Evolutionary conservation across 179 eudicot species (phyloP), one percentile per base, ranked within the genome.

Genomic region (Silene noctiflora): DNA sequence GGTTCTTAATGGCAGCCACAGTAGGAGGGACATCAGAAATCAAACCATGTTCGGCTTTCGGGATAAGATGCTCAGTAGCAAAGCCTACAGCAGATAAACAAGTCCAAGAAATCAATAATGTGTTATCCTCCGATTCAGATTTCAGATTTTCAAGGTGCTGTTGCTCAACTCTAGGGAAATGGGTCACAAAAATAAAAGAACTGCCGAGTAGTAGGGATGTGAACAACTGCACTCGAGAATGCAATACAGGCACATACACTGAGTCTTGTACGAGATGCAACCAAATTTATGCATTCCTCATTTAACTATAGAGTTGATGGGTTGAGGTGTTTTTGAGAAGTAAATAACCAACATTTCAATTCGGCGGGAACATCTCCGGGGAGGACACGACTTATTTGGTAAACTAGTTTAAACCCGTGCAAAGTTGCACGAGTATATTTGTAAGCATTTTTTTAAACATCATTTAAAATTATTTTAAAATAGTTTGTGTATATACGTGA

Each of bases 1-100:
- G 87, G 31, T 82, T 85, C 79, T 85, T 88, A 14, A 86, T 81
- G 73, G 96, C 93, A 20, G 89, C 85, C 71, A 86, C 81, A 13
- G 96, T 91, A 65, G 96, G 82, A 3, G 96, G 88, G 58, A 85
- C 70, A 51, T 82, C 85, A 27, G 82, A 42, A 27, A 82, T 29
- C 61, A 82, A 8, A 29, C 75, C 71, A 14, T 82, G 75, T 21
- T 82, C 87, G 9, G 77, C 78, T 73, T 75, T 82, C 13, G 76
- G 81, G 53, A 85, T 25, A 25, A 82, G 83, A 58, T 78, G 73
- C 67, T 84, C 85, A 29, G 83, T 73, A 42, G 87, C 69, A 84
- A 82, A 82, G 46, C 83, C 87, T 84, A 83, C 79, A 77, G 13
- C 9, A 17, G 61, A 62, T 72, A 73, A 5, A 31, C 48, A 31